phyloP scores from a whole-genome alignment of 768 basidiomycete genomes.

The Trametes sanguinea region DNA sequence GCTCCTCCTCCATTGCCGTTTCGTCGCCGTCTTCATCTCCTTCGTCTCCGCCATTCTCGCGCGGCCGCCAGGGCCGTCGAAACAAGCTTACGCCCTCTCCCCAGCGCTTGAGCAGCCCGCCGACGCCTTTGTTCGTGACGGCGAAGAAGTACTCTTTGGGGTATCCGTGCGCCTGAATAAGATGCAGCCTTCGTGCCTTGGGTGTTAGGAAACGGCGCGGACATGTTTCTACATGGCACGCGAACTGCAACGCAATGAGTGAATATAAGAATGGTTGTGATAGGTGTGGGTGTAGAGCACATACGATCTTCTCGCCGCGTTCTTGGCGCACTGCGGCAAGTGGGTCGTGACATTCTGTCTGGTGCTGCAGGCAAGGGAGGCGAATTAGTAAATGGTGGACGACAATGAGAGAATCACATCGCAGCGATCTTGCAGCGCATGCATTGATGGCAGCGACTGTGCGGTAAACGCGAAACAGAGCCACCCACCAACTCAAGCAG shows the following conservation, averaged over 20 bases:
- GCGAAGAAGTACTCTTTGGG: slow-evolving; percentile 91
- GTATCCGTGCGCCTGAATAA: slow-evolving; percentile 79
- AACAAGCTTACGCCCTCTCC: slow-evolving; percentile 84
- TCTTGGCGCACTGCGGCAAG: slow-evolving; percentile 75
- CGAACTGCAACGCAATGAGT: slow-evolving; percentile 53
- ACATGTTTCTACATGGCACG: slow-evolving; percentile 71
- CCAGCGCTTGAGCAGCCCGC: slow-evolving; percentile 76
- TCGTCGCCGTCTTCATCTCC: slow-evolving; percentile 31
- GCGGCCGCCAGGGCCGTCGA: slow-evolving; percentile 67
- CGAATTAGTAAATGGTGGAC: background rate
- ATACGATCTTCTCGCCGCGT: slow-evolving; percentile 83
- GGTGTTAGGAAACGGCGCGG: slow-evolving; percentile 66
- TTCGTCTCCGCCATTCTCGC: slow-evolving; percentile 32
- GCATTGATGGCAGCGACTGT: too few species aligned
- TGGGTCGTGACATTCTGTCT: slow-evolving; percentile 88
- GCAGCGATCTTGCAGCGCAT: too few species aligned
- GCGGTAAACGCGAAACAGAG: background rate
- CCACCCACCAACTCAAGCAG: slow-evolving; percentile 75
- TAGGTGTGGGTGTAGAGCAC: slow-evolving; percentile 29
- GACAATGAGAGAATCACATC: background rate
- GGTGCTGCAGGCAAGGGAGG: slow-evolving; percentile 50
- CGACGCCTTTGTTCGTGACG: slow-evolving; percentile 89
- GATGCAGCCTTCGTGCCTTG: slow-evolving; percentile 75
- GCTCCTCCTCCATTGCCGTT: background rate
- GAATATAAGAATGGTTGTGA: background rate